Evolutionary conservation across 768 basidiomycete species (phyloP).

Genomic region (Agaricus blazei): DNA sequence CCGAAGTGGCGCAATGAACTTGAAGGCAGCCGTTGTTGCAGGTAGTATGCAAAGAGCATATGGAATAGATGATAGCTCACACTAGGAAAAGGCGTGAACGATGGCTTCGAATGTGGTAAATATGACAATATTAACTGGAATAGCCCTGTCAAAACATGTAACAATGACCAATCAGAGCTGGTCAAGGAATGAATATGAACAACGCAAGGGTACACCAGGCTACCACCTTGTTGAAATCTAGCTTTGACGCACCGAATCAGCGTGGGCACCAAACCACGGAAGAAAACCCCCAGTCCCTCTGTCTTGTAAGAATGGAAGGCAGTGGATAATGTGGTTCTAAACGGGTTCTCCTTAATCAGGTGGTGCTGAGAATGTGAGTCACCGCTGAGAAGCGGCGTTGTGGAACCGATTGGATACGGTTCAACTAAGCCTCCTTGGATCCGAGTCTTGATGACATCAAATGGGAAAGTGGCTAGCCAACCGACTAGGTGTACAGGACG

Average conservation of each 20-base stretch:
- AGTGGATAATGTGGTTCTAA: slow-evolving; percentile 53
- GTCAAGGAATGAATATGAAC: background rate
- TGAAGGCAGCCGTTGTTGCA: slow-evolving; percentile 2
- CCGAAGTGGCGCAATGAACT: background rate
- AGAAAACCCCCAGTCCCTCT: slow-evolving; percentile 70
- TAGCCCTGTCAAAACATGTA: slow-evolving; percentile 40
- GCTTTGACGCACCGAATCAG: slow-evolving; percentile 57
- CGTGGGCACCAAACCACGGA: slow-evolving; percentile 73
- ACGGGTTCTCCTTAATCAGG: slow-evolving; percentile 37
- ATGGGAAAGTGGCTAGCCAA: slow-evolving; percentile 80
- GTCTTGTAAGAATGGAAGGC: slow-evolving; percentile 52
- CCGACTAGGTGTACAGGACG: slow-evolving; percentile 34
- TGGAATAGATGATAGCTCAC: background rate
- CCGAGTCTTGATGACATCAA: slow-evolving; percentile 89
- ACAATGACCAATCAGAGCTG: slow-evolving; percentile 1
- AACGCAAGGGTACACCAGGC: background rate
- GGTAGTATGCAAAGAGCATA: slow-evolving; percentile 10
- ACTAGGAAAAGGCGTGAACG: slow-evolving; percentile 31
- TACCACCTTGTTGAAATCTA: background rate
- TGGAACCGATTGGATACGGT: background rate
- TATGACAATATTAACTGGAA: slow-evolving; percentile 83
- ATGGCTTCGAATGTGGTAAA: slow-evolving; percentile 70
- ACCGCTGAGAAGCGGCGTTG: slow-evolving; percentile 13
- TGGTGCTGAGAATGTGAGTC: background rate
- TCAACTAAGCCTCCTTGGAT: slow-evolving; percentile 53